Conservation (phyloP, 768 basidiomycete genomes). For the Collybia sordida region DNA sequence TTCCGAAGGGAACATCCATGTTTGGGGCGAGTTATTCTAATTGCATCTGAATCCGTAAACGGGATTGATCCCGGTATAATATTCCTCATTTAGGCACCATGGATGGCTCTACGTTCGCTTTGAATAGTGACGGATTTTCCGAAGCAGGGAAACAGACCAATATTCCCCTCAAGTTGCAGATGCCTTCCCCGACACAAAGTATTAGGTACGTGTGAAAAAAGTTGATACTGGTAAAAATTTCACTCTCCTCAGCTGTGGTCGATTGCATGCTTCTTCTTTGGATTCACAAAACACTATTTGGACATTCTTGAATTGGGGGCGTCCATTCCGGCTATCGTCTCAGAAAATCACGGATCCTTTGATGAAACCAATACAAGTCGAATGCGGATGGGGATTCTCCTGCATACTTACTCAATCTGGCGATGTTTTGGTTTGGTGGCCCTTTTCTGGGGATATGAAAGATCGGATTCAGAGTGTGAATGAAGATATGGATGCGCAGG, state of each 20-base stretch:
- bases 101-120: constrained; percentile 40
- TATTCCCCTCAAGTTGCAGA: constrained; percentile 54
- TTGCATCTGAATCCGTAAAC: neutral
- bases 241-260: constrained; percentile 60
- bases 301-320: constrained; percentile 78
- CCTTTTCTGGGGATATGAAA: constrained; percentile 44
- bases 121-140: constrained; percentile 57
- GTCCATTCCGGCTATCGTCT: constrained; percentile 65
- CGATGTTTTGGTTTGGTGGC: constrained; percentile 77
- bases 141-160: constrained; percentile 46
- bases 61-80: too few species aligned
- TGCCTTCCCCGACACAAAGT: constrained; percentile 59
- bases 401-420: constrained; percentile 71
- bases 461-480: constrained; percentile 36
- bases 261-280: constrained; percentile 67
- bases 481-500: constrained; percentile 43
- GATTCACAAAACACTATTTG: constrained; percentile 63
- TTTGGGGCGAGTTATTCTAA: constrained; percentile 64
- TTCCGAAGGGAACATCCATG: constrained; percentile 66
- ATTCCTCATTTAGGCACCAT: constrained; percentile 51
- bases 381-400: constrained; percentile 83
- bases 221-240: neutral
- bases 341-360: constrained; percentile 45
- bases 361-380: constrained; percentile 54
- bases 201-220: constrained; percentile 51